Evolutionary conservation across 176 grass and related monocot genomes (phyloP).

Genomic region (Aechmea fasciata): DNA sequence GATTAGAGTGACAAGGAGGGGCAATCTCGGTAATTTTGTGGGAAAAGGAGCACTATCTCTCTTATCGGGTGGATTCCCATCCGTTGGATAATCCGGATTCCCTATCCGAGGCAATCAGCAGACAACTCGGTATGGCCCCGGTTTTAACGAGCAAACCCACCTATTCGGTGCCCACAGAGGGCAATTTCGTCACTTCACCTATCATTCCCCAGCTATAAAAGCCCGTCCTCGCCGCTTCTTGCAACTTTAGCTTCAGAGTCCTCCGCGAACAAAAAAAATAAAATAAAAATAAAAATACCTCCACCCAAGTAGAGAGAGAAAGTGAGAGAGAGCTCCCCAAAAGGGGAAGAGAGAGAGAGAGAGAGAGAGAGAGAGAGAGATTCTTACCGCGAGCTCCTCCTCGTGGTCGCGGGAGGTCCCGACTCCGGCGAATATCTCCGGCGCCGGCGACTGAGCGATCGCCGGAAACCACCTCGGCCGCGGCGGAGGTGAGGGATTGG

Average conservation of each 20-base stretch:
- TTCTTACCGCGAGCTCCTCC: neutral
- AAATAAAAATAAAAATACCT: no score
- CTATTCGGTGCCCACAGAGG: neutral
- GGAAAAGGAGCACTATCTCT: no score
- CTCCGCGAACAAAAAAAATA: neutral
- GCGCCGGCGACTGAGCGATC: neutral
- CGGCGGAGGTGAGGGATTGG: neutral
- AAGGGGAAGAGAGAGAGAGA: neutral
- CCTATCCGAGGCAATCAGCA: neutral
- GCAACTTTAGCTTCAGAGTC: constrained; percentile 17
- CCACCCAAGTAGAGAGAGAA: no score
- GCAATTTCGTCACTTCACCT: neutral
- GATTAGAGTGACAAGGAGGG: no score
- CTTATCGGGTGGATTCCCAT: neutral
- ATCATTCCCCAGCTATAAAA: neutral
- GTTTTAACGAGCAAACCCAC: neutral
- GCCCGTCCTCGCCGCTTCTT: neutral
- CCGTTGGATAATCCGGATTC: constrained; percentile 1
- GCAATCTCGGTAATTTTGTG: no score
- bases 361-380: neutral
- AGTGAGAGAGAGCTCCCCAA: no score
- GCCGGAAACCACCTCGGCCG: neutral
- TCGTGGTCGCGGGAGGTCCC: neutral
- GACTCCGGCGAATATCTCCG: neutral
- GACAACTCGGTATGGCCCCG: neutral